These are phyloP conservation scores for Aspergillus puulaauensis DNA, from an alignment of 2,329 filamentous ascomycete genomes.

Conservation along the genomic window DNA sequence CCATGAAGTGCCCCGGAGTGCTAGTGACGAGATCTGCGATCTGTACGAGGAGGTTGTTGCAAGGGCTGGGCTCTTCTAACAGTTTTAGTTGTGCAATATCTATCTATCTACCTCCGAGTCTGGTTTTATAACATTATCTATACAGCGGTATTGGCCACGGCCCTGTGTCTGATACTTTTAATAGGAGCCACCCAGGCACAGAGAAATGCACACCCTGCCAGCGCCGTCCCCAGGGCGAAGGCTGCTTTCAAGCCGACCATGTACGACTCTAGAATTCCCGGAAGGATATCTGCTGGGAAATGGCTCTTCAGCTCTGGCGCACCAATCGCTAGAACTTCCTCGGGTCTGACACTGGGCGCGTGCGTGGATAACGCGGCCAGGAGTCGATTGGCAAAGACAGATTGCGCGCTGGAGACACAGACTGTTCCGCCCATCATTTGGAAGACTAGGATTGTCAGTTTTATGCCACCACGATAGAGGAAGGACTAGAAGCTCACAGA, in stretches of 20 bases:
- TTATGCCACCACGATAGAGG: no score
- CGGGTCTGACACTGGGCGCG: not conserved
- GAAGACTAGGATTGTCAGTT: not conserved
- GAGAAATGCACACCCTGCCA: not conserved
- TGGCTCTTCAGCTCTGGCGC: not conserved
- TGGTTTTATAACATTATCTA: no score
- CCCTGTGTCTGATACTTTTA: no score
- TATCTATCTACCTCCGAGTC: no score
- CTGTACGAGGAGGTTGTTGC: no score
- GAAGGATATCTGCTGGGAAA: not conserved
- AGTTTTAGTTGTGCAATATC: no score
- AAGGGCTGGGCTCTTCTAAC: no score
- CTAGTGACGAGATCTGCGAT: no score
- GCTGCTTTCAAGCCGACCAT: not conserved
- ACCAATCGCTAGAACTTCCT: not conserved
- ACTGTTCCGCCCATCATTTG: not conserved
- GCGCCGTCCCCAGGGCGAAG: not conserved
- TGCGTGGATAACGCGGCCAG: not conserved
- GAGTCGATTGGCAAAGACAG: not conserved
- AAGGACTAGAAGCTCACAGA: not conserved
- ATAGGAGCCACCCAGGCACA: no score
- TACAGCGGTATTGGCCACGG: no score
- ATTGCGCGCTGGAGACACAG: not conserved
- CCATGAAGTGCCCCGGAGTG: no score
- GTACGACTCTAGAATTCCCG: not conserved